Conservation (phyloP, 345 rosid genomes). For the Diplotaxis tenuifolia region DNA sequence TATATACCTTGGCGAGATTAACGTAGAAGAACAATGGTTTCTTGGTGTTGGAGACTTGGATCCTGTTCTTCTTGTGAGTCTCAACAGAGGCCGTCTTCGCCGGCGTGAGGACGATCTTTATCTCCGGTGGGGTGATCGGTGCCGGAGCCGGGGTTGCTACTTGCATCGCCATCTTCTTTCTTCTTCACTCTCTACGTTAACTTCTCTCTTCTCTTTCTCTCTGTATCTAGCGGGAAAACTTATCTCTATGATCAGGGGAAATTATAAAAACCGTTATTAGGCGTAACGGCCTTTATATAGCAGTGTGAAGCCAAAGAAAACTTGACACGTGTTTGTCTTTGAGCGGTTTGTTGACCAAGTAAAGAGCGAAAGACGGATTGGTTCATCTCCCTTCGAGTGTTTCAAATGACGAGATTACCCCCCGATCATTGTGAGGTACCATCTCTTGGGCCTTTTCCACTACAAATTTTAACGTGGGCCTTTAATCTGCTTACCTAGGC, state of each 20-base stretch:
- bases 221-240: conserved; percentile 17
- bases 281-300: conserved; percentile 33
- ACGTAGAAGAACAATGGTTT: conserved; percentile 67
- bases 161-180: conserved; percentile 39
- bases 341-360: conserved; percentile 34
- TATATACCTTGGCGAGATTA: conserved; percentile 67
- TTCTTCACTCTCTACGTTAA: neutral
- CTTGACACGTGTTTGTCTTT: conserved; percentile 25
- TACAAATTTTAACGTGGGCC: no score
- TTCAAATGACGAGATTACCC: neutral
- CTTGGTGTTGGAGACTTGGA: conserved; percentile 68
- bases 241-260: conserved; percentile 13
- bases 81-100: conserved; percentile 11
- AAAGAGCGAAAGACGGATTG: conserved; percentile 37
- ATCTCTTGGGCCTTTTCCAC: no score
- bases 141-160: conserved; percentile 40
- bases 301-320: conserved; percentile 13
- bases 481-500: no score
- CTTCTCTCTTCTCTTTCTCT: conserved; percentile 1
- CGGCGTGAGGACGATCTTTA: conserved; percentile 25
- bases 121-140: conserved; percentile 27
- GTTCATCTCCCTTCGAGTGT: conserved; percentile 7
- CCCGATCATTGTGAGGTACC: neutral
- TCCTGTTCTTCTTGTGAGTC: conserved; percentile 56
- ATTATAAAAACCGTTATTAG: conserved; percentile 31